Conservation (phyloP, 2,329 filamentous ascomycete genomes). For the Sclerotinia minor region DNA sequence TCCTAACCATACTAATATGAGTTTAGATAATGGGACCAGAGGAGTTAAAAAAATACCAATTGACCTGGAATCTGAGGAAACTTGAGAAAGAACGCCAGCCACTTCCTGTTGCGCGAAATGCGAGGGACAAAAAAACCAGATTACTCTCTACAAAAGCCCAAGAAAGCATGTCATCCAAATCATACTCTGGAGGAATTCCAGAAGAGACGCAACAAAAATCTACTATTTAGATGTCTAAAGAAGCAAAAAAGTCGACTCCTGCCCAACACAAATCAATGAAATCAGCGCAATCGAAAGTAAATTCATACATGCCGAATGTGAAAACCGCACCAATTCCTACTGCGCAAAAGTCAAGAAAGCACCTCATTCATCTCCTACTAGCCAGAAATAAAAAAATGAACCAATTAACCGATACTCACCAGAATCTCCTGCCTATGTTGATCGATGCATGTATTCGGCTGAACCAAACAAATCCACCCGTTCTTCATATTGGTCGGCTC, state of each 20-base stretch:
- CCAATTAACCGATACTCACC: not conserved
- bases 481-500: slow-evolving; percentile 2
- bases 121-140: no score
- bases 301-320: not conserved
- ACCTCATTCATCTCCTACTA: fast-evolving
- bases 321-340: not conserved
- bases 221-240: no score
- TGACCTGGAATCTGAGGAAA: not conserved
- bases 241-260: not conserved
- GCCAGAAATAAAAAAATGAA: not conserved
- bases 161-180: not conserved
- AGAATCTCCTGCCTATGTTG: fast-evolving
- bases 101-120: no score
- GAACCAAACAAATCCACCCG: not conserved
- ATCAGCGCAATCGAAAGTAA: no score
- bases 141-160: not conserved
- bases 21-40: no score
- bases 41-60: not conserved
- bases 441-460: not conserved
- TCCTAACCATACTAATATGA: no score
- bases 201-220: not conserved
- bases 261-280: not conserved
- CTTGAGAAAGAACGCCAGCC: no score
- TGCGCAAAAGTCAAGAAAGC: not conserved
- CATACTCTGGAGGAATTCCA: not conserved